Conservation (phyloP, 1,139 yeast species). For the Debaryomycetaceae sp. region DNA sequence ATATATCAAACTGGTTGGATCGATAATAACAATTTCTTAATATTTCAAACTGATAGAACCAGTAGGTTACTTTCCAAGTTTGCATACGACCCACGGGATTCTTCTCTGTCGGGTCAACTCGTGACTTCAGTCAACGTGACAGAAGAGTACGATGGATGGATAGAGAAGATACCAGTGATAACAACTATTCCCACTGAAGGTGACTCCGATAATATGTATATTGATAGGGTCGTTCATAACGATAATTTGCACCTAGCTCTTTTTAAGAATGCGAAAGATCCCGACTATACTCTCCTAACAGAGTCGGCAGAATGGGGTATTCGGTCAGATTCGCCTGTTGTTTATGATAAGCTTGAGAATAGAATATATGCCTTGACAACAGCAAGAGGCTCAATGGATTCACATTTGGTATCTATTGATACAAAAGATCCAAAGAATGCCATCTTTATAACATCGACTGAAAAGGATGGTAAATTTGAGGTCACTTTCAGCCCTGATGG, state of each 20-base stretch:
- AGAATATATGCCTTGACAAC: conserved; percentile 65
- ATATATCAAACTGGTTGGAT: conserved; percentile 78
- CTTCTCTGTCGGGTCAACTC: conserved; percentile 8
- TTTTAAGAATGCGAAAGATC: conserved; percentile 47
- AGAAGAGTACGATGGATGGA: conserved; percentile 54
- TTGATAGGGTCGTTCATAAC: conserved; percentile 64
- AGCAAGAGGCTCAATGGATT: conserved; percentile 30
- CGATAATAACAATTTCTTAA: conserved; percentile 47
- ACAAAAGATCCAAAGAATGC: conserved; percentile 11
- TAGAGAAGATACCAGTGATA: conserved; percentile 39
- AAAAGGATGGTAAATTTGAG: conserved; percentile 27
- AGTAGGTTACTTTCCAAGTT: conserved; percentile 60
- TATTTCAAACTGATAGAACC: conserved; percentile 69
- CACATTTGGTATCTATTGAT: conserved; percentile 26
- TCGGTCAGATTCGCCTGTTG: conserved; percentile 49
- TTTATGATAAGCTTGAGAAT: conserved; percentile 50
- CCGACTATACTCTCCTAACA: conserved; percentile 51
- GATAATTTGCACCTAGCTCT: conserved; percentile 70
- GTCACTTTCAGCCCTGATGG: conserved; percentile 52
- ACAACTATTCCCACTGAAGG: conserved; percentile 23
- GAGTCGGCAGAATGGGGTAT: conserved; percentile 65
- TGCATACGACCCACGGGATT: conserved; percentile 34
- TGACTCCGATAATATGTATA: conserved; percentile 51
- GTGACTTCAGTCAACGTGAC: conserved; percentile 32
- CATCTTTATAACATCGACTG: conserved; percentile 18